Evolutionary conservation across 192 early-diverging fungal species (phyloP).

Genomic region (Geranomyces michiganensis): DNA sequence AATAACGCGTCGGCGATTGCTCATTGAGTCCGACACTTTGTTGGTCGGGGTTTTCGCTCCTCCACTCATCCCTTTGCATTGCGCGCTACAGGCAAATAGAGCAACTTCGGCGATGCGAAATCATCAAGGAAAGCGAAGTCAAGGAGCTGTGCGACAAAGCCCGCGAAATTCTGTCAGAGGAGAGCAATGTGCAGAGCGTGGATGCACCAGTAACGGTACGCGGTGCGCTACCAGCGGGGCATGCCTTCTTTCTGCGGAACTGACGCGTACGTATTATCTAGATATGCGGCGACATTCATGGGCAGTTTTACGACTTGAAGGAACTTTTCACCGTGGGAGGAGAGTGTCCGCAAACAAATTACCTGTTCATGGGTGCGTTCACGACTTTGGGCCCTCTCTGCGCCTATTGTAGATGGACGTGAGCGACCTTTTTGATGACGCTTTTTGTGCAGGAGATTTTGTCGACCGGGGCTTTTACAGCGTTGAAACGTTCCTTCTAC

Average conservation of each 20-base stretch:
- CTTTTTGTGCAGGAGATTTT: conserved; percentile 74
- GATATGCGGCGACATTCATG: conserved; percentile 98
- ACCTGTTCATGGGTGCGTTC: conserved; percentile 87
- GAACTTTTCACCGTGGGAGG: conserved; percentile 98
- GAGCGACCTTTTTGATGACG: conserved; percentile 9
- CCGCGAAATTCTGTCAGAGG: conserved; percentile 92
- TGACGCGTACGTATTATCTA: conserved; percentile 1
- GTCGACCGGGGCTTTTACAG: conserved; percentile 99
- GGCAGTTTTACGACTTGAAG: conserved; percentile 98
- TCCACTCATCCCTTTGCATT: background rate
- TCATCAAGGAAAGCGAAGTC: conserved; percentile 90
- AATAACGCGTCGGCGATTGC: too few relatives aligned
- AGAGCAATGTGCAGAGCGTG: conserved; percentile 93
- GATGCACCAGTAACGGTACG: conserved; percentile 92
- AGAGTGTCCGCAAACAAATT: conserved; percentile 95
- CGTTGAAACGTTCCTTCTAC: conserved; percentile 95
- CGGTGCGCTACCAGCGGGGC: background rate
- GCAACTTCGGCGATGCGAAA: conserved; percentile 86
- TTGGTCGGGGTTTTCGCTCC: background rate
- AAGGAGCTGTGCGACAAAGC: conserved; percentile 93
- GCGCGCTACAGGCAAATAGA: conserved; percentile 62
- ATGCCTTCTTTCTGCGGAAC: too few relatives aligned
- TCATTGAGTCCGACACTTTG: too few relatives aligned
- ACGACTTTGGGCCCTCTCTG: background rate
- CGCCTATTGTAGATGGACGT: background rate